phyloP scores from a whole-genome alignment of 176 grass and related monocot species.

The Musa schizocarpa region DNA sequence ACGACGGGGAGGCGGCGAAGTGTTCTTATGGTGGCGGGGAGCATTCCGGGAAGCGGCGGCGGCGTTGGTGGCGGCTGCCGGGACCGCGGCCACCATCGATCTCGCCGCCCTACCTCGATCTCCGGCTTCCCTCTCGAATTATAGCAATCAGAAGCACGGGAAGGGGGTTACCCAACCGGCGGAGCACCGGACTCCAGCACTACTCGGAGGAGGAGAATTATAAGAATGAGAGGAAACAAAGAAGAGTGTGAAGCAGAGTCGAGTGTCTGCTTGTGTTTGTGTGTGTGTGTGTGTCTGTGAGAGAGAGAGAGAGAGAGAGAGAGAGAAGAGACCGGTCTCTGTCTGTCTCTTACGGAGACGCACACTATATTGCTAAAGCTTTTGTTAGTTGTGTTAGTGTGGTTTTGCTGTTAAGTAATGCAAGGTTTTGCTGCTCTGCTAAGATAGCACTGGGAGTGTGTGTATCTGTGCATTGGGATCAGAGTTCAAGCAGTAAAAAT shows the following conservation, averaged over 20 bases:
- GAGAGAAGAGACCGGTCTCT: background rate
- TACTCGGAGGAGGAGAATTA: too few species aligned
- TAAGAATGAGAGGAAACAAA: background rate
- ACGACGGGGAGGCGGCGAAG: background rate
- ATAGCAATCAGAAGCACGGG: background rate
- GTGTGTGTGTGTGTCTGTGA: too few species aligned
- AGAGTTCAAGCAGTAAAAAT: background rate
- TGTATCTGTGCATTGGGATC: background rate
- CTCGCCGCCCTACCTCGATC: conserved; percentile 3
- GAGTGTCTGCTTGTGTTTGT: background rate
- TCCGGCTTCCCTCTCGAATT: conserved; percentile 23
- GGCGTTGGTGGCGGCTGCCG: background rate
- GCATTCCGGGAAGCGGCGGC: background rate
- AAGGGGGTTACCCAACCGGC: background rate
- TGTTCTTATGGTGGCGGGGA: background rate
- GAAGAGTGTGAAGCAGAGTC: background rate
- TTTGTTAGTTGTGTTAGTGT: background rate
- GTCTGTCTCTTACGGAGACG: background rate
- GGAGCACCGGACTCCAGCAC: background rate
- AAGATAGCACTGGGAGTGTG: background rate
- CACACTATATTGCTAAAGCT: background rate
- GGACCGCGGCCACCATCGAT: conserved; percentile 28
- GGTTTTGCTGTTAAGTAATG: background rate
- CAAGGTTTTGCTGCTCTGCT: background rate
- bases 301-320: background rate